Conservation (phyloP, 2,329 filamentous ascomycete species). For the Fusarium subglutinans region DNA sequence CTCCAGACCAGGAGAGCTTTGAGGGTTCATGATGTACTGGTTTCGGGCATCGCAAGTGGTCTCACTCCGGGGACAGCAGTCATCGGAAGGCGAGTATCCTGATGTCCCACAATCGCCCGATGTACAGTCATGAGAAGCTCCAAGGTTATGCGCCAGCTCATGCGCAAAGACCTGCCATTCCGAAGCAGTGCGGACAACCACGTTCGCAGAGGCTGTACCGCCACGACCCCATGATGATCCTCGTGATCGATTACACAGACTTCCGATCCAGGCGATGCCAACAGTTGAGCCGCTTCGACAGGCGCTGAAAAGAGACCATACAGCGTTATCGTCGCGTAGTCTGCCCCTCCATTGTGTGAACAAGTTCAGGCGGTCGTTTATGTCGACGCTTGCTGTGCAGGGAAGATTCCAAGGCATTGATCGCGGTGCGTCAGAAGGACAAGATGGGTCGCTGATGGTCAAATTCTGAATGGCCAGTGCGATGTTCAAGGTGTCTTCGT, state of each 20-base stretch:
- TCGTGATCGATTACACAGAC: conserved; percentile 67
- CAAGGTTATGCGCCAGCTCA: conserved; percentile 74
- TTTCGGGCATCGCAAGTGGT: conserved; percentile 74
- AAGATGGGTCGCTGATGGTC: conserved; percentile 74
- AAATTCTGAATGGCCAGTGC: conserved; percentile 84
- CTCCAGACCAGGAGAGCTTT: conserved; percentile 72
- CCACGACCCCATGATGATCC: conserved; percentile 61
- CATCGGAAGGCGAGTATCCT: background rate
- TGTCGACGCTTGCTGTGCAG: conserved; percentile 68
- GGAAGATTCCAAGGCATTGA: conserved; percentile 80
- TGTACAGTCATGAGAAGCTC: conserved; percentile 31
- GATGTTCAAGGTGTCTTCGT: conserved; percentile 88
- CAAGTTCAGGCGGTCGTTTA: conserved; percentile 77
- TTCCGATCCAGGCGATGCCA: conserved; percentile 86
- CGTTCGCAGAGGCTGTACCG: conserved; percentile 87
- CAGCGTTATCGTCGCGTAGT: conserved; percentile 76
- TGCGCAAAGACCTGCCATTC: conserved; percentile 94
- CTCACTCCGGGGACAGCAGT: conserved; percentile 76
- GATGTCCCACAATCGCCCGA: conserved; percentile 1
- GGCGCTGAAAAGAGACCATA: conserved; percentile 83
- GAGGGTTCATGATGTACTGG: conserved; percentile 89
- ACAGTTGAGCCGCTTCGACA: conserved; percentile 82
- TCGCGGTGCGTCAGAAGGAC: conserved; percentile 63
- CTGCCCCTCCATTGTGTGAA: conserved; percentile 85
- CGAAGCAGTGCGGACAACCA: conserved; percentile 74